These are phyloP conservation scores for Polygonum aviculare DNA, from an alignment of 148 eudicot species.

Conservation along the genomic window DNA sequence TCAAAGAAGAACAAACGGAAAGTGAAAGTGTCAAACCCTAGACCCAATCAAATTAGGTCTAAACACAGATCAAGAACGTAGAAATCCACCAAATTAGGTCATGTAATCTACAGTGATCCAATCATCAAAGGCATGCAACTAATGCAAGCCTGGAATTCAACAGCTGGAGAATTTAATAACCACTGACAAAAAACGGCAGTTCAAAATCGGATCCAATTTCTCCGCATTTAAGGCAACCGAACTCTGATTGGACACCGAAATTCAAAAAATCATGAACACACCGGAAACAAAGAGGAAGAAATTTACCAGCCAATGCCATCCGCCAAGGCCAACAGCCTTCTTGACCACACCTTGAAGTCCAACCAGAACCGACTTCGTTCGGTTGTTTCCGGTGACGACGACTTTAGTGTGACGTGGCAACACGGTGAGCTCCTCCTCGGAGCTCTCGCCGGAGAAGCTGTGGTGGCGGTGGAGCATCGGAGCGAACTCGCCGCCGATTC, in stretches of 20 bases:
- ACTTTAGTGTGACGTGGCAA: slow-evolving; percentile 70
- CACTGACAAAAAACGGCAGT: not conserved
- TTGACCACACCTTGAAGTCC: slow-evolving; percentile 67
- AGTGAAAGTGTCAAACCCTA: not conserved
- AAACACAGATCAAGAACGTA: not conserved
- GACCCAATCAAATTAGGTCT: not conserved
- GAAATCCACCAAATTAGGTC: not conserved
- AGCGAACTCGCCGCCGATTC: not conserved
- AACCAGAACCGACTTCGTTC: slow-evolving; percentile 71
- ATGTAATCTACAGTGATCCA: not conserved
- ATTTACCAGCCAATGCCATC: slow-evolving; percentile 88
- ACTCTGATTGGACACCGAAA: not conserved
- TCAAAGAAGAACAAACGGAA: not conserved
- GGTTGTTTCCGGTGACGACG: slow-evolving; percentile 62
- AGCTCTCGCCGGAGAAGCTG: slow-evolving; percentile 35
- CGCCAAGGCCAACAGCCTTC: slow-evolving; percentile 68
- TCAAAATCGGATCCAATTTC: not conserved
- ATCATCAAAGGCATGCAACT: not conserved
- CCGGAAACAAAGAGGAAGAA: not conserved
- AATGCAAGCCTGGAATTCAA: not conserved
- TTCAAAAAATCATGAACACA: not conserved
- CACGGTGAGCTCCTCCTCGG: slow-evolving; percentile 68
- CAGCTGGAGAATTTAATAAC: not conserved
- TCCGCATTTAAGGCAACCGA: not conserved
- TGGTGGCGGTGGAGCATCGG: slow-evolving; percentile 8